Evolutionary conservation across 768 basidiomycete species (phyloP).

Genomic region (Tricholoma sp.): DNA sequence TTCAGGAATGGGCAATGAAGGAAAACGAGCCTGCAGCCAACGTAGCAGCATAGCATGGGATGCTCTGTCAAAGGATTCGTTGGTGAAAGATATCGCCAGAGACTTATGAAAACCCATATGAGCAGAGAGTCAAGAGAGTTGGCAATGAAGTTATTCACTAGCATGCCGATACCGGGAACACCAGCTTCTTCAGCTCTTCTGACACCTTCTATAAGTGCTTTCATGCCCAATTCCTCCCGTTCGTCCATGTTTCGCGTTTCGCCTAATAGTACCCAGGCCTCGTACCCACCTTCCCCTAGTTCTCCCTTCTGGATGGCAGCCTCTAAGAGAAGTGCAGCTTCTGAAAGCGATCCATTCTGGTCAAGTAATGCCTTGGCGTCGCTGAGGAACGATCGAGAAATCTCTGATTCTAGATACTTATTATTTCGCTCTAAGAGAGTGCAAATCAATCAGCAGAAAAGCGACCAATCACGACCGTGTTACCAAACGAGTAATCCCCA

Average conservation of each 20-base stretch:
- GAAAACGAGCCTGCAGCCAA: slow-evolving; percentile 73
- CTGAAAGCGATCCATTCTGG: slow-evolving; percentile 80
- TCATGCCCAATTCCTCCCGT: slow-evolving; percentile 77
- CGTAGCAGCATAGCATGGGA: slow-evolving; percentile 82
- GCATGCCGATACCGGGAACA: slow-evolving; percentile 65
- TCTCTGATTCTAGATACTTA: slow-evolving; percentile 54
- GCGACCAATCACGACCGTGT: slow-evolving; percentile 15
- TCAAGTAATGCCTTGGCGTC: slow-evolving; percentile 77
- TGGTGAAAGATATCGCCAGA: slow-evolving; percentile 93
- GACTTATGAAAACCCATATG: slow-evolving; percentile 46
- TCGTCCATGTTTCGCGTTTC: slow-evolving; percentile 90
- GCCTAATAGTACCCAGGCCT: slow-evolving; percentile 90
- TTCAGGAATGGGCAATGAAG: slow-evolving; percentile 47
- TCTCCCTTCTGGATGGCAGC: slow-evolving; percentile 85
- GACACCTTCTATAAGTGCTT: slow-evolving; percentile 72
- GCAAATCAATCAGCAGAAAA: slow-evolving; percentile 1
- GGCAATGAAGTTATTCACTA: slow-evolving; percentile 42
- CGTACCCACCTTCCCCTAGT: slow-evolving; percentile 75
- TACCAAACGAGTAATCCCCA: slow-evolving; percentile 74
- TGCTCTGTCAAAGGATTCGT: slow-evolving; percentile 85
- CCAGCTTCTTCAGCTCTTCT: slow-evolving; percentile 58
- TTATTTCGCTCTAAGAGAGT: slow-evolving; percentile 60
- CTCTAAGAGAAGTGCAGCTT: slow-evolving; percentile 84
- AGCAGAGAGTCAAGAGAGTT: slow-evolving; percentile 6
- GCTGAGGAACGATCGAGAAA: slow-evolving; percentile 47